A percentile compares a stretch with the other conserved stretches of the same genome.
Conservation (phyloP, 495 filamentous ascomycete genomes). For the Penicillium paradoxum region DNA sequence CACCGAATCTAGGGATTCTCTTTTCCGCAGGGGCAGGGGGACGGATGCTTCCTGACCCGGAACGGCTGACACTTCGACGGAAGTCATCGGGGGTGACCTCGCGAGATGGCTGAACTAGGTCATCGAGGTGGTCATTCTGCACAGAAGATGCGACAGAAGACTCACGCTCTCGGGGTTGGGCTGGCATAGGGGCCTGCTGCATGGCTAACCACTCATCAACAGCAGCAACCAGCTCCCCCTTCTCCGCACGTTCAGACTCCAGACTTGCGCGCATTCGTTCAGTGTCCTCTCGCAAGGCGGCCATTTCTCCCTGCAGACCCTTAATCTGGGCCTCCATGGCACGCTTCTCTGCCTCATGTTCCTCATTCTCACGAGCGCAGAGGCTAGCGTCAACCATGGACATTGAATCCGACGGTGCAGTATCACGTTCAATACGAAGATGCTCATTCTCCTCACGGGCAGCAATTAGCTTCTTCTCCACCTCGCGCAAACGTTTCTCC, state of each 20-base stretch:
- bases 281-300: slow-evolving; percentile 59
- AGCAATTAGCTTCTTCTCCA: slow-evolving; percentile 64
- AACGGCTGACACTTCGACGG: slow-evolving; percentile 24
- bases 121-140: slow-evolving; percentile 7
- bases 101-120: slow-evolving; percentile 10
- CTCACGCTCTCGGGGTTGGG: slow-evolving; percentile 15
- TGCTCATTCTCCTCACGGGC: slow-evolving; percentile 69
- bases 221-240: slow-evolving; percentile 85
- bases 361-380: slow-evolving; percentile 41
- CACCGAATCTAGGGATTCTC: slow-evolving; percentile 31
- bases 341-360: slow-evolving; percentile 46
- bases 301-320: slow-evolving; percentile 64
- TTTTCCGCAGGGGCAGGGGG: slow-evolving; percentile 32
- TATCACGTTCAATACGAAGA: slow-evolving; percentile 57
- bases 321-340: slow-evolving; percentile 61
- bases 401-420: slow-evolving; percentile 51
- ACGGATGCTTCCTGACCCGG: slow-evolving; percentile 31
- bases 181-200: slow-evolving; percentile 29
- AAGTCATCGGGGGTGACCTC: slow-evolving; percentile 20
- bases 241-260: slow-evolving; percentile 80
- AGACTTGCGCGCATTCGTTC: slow-evolving; percentile 55
- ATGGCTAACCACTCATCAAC: slow-evolving; percentile 84
- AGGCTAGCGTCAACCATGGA: slow-evolving; percentile 43
- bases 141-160: slow-evolving; percentile 20
- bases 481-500: slow-evolving; percentile 76